A percentile compares a stretch with the other conserved stretches of the same genome.
Conservation (phyloP, 345 rosid genomes). For the Citrus unshiu region DNA sequence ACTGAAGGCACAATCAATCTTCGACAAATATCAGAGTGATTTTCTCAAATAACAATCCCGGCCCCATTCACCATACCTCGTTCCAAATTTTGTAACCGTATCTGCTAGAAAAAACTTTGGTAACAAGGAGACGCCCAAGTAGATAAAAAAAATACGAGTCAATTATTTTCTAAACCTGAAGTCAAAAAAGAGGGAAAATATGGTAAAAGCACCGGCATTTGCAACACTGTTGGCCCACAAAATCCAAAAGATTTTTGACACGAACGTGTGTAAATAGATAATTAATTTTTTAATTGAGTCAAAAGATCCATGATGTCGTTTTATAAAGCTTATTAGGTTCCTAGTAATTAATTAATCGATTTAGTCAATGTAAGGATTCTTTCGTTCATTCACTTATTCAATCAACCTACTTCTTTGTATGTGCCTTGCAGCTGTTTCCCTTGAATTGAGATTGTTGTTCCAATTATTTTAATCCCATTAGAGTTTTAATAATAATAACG, state of each 20-base stretch:
- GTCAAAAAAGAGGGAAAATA: neutral
- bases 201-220: neutral
- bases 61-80: too few species aligned
- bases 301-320: neutral
- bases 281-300: neutral
- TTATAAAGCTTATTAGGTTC: neutral
- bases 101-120: too few species aligned
- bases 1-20: too few species aligned
- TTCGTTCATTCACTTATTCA: neutral
- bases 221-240: neutral
- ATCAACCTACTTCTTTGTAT: neutral
- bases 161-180: neutral
- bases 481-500: neutral
- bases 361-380: neutral
- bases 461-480: neutral
- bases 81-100: neutral
- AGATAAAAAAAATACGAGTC: neutral
- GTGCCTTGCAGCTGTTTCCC: neutral
- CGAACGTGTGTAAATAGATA: neutral
- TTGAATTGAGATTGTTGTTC: neutral
- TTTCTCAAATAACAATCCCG: too few species aligned
- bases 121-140: too few species aligned
- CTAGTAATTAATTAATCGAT: neutral
- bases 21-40: too few species aligned
- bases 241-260: neutral